These are phyloP conservation scores for Adansonia madagascariensis DNA, from an alignment of 441 rosid genomes.

Conservation along the genomic window DNA sequence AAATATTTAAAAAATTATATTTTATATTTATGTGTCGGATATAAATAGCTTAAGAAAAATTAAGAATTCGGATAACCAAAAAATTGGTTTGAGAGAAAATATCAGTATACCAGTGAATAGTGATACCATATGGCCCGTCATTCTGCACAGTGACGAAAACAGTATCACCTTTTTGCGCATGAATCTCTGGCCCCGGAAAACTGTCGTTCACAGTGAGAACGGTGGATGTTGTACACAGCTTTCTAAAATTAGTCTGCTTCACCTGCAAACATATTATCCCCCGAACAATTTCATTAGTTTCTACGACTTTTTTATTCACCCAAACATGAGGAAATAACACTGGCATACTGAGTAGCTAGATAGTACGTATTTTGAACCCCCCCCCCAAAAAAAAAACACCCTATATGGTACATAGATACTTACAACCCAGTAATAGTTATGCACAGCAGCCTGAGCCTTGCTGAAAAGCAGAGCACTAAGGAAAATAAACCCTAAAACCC, in stretches of 20 bases:
- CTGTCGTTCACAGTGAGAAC: slow-evolving; percentile 24
- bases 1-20: neutral
- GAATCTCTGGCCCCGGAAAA: slow-evolving; percentile 28
- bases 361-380: too few relatives aligned
- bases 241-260: slow-evolving; percentile 27
- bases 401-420: neutral
- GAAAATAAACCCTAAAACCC: neutral
- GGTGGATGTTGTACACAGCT: slow-evolving; percentile 22
- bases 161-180: slow-evolving; percentile 19
- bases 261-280: slow-evolving; percentile 34
- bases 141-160: slow-evolving; percentile 24
- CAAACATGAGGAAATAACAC: neutral
- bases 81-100: too few relatives aligned
- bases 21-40: too few relatives aligned
- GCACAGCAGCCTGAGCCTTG: neutral
- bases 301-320: neutral
- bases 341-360: too few relatives aligned
- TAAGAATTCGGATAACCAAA: too few relatives aligned
- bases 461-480: neutral
- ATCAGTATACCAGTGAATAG: slow-evolving; percentile 28
- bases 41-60: neutral
- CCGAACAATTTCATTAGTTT: neutral
- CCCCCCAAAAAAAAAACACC: too few relatives aligned
- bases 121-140: slow-evolving; percentile 19
- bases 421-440: slow-evolving; percentile 12